Percentiles rank a stretch among this genome's conserved stretches.
Conservation (phyloP, 306 rosid genomes). For the Arachis stenosperma region DNA sequence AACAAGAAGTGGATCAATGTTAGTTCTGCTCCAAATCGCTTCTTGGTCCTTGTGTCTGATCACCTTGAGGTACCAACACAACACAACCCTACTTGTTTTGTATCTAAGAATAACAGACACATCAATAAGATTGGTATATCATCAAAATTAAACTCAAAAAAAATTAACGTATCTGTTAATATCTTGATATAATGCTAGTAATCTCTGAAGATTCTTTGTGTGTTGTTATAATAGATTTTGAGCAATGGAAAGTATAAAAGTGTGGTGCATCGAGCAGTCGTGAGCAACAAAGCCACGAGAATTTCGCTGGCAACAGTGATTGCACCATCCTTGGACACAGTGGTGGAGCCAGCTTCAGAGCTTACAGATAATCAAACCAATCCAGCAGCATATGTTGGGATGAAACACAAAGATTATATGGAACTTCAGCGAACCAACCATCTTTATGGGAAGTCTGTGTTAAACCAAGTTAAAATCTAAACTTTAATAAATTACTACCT, state of each 20-base stretch:
- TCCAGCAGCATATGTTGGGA: constrained; percentile 48
- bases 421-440: constrained; percentile 44
- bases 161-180: no score
- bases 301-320: constrained; percentile 49
- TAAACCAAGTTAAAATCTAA: constrained; percentile 46
- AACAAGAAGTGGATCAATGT: constrained; percentile 66
- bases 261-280: constrained; percentile 50
- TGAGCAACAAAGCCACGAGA: constrained; percentile 53
- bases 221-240: constrained; percentile 39
- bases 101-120: no score
- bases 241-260: constrained; percentile 64
- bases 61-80: constrained; percentile 62
- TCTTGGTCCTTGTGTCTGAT: constrained; percentile 59
- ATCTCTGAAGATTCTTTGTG: no score
- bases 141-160: no score
- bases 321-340: constrained; percentile 56
- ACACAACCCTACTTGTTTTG: not conserved
- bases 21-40: constrained; percentile 51
- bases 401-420: constrained; percentile 45
- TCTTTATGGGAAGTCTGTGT: constrained; percentile 42
- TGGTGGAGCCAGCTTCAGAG: constrained; percentile 53
- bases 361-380: constrained; percentile 40
- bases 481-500: constrained; percentile 10
- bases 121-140: no score
- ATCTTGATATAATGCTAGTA: no score